Percentiles rank a stretch among this genome's conserved stretches.
These are phyloP conservation scores for Fusarium drepaniforme DNA, from an alignment of 2,329 filamentous ascomycete species.

Conservation along the genomic window DNA sequence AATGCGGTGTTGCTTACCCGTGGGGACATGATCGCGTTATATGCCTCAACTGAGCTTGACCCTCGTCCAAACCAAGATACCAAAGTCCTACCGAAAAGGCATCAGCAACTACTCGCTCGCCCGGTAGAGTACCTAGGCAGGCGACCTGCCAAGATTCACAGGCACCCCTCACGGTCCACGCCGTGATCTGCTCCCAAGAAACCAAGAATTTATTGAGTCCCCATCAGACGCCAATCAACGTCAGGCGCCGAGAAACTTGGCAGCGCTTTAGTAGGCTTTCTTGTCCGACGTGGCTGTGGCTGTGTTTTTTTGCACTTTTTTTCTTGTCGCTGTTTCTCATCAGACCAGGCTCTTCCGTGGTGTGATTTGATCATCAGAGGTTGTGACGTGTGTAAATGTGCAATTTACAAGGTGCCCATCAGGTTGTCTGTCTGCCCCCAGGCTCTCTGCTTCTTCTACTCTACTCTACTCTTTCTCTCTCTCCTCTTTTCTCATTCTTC, in stretches of 20 bases:
- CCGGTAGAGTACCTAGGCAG: background rate
- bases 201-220: background rate
- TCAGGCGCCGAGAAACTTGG: constrained; percentile 1
- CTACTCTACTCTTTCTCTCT: background rate
- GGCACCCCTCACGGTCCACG: background rate
- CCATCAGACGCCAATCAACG: constrained; percentile 4
- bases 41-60: background rate
- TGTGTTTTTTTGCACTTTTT: constrained; percentile 2
- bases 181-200: background rate
- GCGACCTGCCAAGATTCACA: background rate
- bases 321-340: background rate
- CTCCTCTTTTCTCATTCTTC: constrained; percentile 3
- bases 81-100: no score
- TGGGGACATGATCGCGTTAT: background rate
- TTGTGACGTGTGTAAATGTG: background rate
- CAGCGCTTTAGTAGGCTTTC: background rate
- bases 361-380: background rate
- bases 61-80: no score
- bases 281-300: constrained; percentile 12
- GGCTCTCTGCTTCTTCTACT: background rate
- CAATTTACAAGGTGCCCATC: background rate
- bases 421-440: background rate
- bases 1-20: background rate
- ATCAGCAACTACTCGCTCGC: background rate
- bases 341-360: background rate